Percentiles rank a stretch among this genome's conserved stretches.
These are phyloP conservation scores for Stenogyne calaminthoides DNA, from an alignment of 305 asterid species.

Conservation along the genomic window DNA sequence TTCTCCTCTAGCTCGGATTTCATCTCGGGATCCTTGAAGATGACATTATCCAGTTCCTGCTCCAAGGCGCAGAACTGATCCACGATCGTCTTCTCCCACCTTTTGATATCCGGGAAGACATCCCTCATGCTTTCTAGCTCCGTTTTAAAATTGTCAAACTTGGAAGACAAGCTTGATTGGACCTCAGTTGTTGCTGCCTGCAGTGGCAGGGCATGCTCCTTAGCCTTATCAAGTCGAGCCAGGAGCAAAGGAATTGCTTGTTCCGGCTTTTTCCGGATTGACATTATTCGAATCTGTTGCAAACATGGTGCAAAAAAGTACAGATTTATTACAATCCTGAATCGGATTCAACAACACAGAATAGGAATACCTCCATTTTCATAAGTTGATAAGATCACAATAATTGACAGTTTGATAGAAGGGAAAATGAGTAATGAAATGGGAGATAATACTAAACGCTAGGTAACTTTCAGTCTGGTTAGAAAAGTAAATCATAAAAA, in stretches of 20 bases:
- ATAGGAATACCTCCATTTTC: too few species aligned
- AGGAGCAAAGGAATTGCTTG: constrained; percentile 13
- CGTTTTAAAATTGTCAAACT: not conserved
- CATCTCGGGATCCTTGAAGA: not conserved
- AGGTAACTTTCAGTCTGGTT: too few species aligned
- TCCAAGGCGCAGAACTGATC: not conserved
- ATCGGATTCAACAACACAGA: too few species aligned
- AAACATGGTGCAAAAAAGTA: not conserved
- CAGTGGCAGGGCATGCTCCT: not conserved
- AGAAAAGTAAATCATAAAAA: too few species aligned
- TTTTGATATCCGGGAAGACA: not conserved
- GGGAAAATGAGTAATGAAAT: too few species aligned
- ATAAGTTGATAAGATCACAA: too few species aligned
- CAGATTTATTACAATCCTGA: too few species aligned
- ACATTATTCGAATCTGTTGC: not conserved
- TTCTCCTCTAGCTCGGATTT: not conserved
- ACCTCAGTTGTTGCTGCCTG: not conserved
- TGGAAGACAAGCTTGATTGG: not conserved
- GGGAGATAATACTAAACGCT: too few species aligned
- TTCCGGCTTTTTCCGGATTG: not conserved
- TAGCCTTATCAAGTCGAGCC: not conserved
- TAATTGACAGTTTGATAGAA: too few species aligned
- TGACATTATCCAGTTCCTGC: not conserved
- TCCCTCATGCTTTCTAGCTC: not conserved
- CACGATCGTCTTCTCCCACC: constrained; percentile 1